Evolutionary conservation across 768 basidiomycete species (phyloP).

Genomic region (Tylopilus plumbeoviolaceoides): DNA sequence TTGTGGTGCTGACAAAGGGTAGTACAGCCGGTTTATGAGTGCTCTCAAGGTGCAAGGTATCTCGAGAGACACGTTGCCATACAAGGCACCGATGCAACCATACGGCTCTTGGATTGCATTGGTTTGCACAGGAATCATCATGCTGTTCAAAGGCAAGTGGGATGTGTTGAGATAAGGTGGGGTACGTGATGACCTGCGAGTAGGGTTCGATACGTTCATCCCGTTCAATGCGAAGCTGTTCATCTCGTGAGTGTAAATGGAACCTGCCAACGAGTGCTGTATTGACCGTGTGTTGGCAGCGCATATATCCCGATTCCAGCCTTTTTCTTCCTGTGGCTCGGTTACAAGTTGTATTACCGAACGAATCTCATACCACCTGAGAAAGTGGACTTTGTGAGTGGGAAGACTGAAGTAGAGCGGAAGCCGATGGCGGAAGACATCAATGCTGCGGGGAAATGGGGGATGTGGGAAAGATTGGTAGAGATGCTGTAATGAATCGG

Average conservation of each 20-base stretch:
- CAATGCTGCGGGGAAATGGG: constrained; percentile 6
- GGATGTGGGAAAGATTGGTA: not conserved
- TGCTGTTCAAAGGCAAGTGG: constrained; percentile 26
- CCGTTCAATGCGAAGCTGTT: constrained; percentile 34
- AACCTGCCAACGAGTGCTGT: no score
- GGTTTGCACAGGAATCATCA: constrained; percentile 48
- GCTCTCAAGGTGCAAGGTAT: constrained; percentile 43
- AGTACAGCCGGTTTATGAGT: constrained; percentile 6
- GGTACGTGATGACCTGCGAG: not conserved
- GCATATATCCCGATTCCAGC: constrained; percentile 32
- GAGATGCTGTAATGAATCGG: not conserved
- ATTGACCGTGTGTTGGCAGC: not conserved
- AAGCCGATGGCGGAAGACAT: constrained; percentile 38
- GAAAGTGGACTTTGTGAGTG: constrained; percentile 5
- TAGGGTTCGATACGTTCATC: not conserved
- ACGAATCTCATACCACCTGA: constrained; percentile 1
- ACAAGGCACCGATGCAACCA: constrained; percentile 30
- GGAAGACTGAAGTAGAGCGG: constrained; percentile 49
- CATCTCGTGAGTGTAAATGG: constrained; percentile 20
- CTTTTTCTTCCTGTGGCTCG: constrained; percentile 24
- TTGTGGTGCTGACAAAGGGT: not conserved
- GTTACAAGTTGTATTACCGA: constrained; percentile 35
- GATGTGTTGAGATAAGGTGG: not conserved
- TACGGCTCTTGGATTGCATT: constrained; percentile 62
- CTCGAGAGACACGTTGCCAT: constrained; percentile 43